Percentiles rank a stretch among this genome's conserved stretches.
Conservation (phyloP, 2,329 filamentous ascomycete genomes). For the Curvularia spicifera region DNA sequence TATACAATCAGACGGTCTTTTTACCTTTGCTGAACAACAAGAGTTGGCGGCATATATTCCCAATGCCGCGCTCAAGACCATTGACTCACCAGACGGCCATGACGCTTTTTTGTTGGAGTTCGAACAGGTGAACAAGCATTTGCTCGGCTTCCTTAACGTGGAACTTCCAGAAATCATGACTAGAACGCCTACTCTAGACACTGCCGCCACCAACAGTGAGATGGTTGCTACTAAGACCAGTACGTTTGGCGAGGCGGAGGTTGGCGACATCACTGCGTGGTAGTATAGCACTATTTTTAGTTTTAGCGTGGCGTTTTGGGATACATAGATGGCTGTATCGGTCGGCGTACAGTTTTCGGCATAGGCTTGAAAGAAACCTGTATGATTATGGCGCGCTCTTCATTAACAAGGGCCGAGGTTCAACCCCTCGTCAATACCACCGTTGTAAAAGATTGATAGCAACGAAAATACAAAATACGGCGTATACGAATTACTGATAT, state of each 20-base stretch:
- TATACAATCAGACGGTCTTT: constrained; percentile 93
- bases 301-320: constrained; percentile 39
- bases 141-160: constrained; percentile 82
- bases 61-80: constrained; percentile 78
- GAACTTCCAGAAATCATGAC: constrained; percentile 88
- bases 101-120: constrained; percentile 97
- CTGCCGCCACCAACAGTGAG: constrained; percentile 42
- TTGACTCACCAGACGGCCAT: constrained; percentile 93
- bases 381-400: constrained; percentile 32
- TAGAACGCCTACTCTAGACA: constrained; percentile 54
- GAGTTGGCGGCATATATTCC: constrained; percentile 85
- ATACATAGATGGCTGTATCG: constrained; percentile 21
- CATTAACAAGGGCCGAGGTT: constrained; percentile 38
- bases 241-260: constrained; percentile 93
- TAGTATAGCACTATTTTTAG: constrained; percentile 51
- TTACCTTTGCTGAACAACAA: constrained; percentile 96
- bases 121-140: constrained; percentile 91
- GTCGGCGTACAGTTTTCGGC: constrained; percentile 42
- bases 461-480: not conserved
- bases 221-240: constrained; percentile 80
- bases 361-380: constrained; percentile 49
- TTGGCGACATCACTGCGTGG: constrained; percentile 96
- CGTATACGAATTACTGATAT: not conserved
- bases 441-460: constrained; percentile 1
- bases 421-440: constrained; percentile 38